Evolutionary conservation across 2,329 filamentous ascomycete genomes (phyloP).

Genomic region (Trichoderma aggressivum): DNA sequence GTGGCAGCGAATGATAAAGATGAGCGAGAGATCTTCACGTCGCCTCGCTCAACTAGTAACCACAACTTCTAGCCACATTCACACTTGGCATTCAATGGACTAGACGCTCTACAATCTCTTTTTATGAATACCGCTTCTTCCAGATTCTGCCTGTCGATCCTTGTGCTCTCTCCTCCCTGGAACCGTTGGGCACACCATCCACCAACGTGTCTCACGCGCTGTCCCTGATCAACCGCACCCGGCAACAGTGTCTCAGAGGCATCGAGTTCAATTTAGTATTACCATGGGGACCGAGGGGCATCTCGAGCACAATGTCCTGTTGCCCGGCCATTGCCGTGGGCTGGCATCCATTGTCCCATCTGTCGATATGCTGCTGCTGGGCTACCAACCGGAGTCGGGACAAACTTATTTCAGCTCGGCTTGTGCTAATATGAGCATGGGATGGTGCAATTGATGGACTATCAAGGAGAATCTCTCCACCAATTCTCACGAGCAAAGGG

Average conservation of each 20-base stretch:
- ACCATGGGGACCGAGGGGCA: not conserved
- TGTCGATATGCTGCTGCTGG: not conserved
- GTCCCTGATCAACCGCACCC: not conserved
- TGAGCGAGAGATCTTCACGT: not conserved
- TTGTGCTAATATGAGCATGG: not conserved
- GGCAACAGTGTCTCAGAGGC: slow-evolving; percentile 7
- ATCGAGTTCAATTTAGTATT: not conserved
- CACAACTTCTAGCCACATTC: not conserved
- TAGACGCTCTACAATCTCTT: not conserved
- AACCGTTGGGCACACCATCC: not conserved
- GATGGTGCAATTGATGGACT: not conserved
- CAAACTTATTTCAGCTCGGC: not conserved
- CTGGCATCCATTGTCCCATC: not conserved
- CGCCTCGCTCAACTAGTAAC: not conserved
- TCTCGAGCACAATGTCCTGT: not conserved
- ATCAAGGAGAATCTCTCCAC: not conserved
- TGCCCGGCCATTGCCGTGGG: not conserved
- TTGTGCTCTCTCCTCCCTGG: not conserved
- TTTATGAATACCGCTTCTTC: too few relatives aligned
- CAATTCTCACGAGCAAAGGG: not conserved
- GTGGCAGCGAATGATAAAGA: not conserved
- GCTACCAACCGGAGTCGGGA: not conserved
- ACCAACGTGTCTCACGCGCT: not conserved
- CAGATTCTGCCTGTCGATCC: not conserved
- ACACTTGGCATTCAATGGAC: not conserved